Evolutionary conservation across 1,284 basidiomycete genomes (phyloP).

Genomic region (Cryptococcus hybrid): DNA sequence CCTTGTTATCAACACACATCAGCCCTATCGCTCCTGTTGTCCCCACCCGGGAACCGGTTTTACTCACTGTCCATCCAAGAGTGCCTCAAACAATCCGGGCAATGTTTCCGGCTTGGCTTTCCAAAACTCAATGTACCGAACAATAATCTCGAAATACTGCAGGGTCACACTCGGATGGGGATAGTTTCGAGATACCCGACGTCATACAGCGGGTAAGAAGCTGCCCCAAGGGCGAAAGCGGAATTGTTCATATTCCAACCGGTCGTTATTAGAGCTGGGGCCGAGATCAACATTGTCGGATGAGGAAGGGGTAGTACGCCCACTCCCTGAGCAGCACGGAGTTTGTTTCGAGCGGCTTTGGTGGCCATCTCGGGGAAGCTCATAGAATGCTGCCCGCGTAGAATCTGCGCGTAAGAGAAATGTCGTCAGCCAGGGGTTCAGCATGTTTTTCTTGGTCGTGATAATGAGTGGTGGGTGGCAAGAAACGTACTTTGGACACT

Average conservation of each 20-base stretch:
- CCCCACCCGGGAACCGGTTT: not conserved
- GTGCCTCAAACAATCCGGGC: conserved; percentile 79
- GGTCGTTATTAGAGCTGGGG: conserved; percentile 56
- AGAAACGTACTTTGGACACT: conserved; percentile 57
- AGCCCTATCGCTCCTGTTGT: not conserved
- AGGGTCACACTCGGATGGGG: conserved; percentile 85
- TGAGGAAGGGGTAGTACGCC: conserved; percentile 27
- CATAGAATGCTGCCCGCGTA: conserved; percentile 49
- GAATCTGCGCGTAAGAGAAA: conserved; percentile 18
- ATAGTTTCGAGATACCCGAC: conserved; percentile 76
- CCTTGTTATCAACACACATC: conserved; percentile 56
- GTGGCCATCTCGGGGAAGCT: conserved; percentile 48
- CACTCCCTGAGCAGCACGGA: conserved; percentile 34
- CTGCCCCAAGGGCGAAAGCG: conserved; percentile 81
- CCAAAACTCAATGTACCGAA: conserved; percentile 96
- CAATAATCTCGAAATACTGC: conserved; percentile 90
- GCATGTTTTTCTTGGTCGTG: not conserved
- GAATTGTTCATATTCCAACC: conserved; percentile 75
- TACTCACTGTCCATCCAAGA: conserved; percentile 73
- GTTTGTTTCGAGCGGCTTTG: conserved; percentile 29
- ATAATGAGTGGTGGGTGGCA: too few species aligned
- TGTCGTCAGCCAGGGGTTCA: not conserved
- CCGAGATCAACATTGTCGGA: conserved; percentile 16
- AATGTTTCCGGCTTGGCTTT: conserved; percentile 85
- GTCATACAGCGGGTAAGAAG: conserved; percentile 81